Conservation (phyloP, 208 protist genomes). For the Balamuthia mandrillaris region DNA sequence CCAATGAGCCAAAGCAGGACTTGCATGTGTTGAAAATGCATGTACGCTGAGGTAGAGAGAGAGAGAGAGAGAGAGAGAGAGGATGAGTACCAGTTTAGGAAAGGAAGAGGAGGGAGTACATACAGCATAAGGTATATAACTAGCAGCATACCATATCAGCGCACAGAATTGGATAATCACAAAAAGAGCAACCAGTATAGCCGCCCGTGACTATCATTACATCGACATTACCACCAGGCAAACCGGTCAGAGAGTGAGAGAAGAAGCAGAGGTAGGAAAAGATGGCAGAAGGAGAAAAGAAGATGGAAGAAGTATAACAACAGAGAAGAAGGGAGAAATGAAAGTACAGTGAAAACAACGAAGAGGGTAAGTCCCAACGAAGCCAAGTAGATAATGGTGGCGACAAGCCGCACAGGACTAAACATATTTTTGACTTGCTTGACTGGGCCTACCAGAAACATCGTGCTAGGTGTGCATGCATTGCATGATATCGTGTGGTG, state of each 20-base stretch:
- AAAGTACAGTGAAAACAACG: too few species aligned
- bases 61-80: too few species aligned
- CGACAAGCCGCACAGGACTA: not conserved
- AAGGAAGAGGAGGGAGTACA: too few species aligned
- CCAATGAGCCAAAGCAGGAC: too few species aligned
- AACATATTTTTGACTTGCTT: constrained; percentile 11
- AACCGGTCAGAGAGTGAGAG: not conserved
- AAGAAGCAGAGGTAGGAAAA: not conserved
- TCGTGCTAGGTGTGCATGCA: not conserved
- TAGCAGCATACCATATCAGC: not conserved
- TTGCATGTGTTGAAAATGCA: too few species aligned
- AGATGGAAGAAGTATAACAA: too few species aligned
- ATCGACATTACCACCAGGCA: not conserved
- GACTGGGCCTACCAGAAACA: not conserved
- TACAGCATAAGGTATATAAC: too few species aligned
- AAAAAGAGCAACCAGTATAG: not conserved
- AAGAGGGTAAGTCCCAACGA: constrained; percentile 1
- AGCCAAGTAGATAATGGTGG: not conserved
- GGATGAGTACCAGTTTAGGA: too few species aligned
- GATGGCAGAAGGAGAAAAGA: not conserved
- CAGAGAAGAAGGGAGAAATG: too few species aligned
- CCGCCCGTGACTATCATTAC: not conserved
- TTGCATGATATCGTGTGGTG: not conserved
- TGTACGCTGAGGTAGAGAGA: too few species aligned
- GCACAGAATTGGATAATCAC: constrained; percentile 12